Evolutionary conservation across 2,329 filamentous ascomycete genomes (phyloP).

Genomic region (Xylariaceae sp.): DNA sequence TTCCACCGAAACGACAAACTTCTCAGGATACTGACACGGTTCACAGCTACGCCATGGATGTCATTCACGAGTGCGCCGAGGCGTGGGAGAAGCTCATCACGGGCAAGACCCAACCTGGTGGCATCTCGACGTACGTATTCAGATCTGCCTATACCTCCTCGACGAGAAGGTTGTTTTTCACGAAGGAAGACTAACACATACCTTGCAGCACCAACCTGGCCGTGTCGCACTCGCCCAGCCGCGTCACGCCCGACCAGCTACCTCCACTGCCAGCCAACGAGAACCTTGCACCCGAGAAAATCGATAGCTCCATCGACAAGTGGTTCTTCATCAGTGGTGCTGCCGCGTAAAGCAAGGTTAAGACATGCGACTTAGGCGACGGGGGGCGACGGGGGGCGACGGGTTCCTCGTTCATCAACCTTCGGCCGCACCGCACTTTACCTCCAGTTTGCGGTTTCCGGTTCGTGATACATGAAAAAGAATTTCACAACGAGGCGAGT

Average conservation of each 20-base stretch:
- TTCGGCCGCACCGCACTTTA: too few relatives aligned
- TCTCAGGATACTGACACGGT: slow-evolving; percentile 19
- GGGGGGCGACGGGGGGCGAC: neutral
- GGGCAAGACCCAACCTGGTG: slow-evolving; percentile 76
- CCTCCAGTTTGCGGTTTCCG: too few relatives aligned
- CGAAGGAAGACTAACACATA: slow-evolving; percentile 11
- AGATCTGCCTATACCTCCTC: neutral
- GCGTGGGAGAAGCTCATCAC: slow-evolving; percentile 96
- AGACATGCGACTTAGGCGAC: neutral
- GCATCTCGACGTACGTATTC: slow-evolving; percentile 71
- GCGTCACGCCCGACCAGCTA: slow-evolving; percentile 65
- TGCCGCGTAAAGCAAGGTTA: slow-evolving; percentile 57
- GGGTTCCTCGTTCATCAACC: too few relatives aligned
- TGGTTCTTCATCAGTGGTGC: slow-evolving; percentile 99
- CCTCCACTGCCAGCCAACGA: slow-evolving; percentile 74
- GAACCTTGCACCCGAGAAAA: slow-evolving; percentile 79
- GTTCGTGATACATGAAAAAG: too few relatives aligned
- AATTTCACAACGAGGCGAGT: too few relatives aligned
- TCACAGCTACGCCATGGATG: slow-evolving; percentile 81
- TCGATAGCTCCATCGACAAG: slow-evolving; percentile 97
- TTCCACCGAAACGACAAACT: neutral
- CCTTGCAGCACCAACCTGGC: slow-evolving; percentile 71
- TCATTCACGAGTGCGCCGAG: slow-evolving; percentile 92
- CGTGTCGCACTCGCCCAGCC: slow-evolving; percentile 68
- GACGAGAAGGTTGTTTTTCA: neutral